Evolutionary conservation across 2,329 filamentous ascomycete genomes (phyloP).

Genomic region (Cylindrodendrum hubeiense): DNA sequence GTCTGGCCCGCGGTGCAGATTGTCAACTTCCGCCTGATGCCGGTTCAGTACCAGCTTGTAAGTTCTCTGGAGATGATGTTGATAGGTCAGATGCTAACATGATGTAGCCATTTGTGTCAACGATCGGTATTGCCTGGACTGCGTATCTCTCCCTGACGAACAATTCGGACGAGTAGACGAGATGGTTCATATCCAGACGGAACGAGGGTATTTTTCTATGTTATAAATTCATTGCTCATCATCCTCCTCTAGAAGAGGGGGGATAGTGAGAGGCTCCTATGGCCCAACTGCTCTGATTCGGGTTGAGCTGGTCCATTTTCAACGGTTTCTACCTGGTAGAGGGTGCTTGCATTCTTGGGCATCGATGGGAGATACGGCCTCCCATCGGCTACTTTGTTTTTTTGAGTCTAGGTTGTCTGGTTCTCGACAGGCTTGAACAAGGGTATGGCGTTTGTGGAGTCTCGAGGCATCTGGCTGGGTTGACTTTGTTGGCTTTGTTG

Average conservation of each 20-base stretch:
- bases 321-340: slow-evolving; percentile 4
- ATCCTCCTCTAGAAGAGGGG: background rate
- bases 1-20: slow-evolving; percentile 97
- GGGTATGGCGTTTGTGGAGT: slow-evolving; percentile 22
- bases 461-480: background rate
- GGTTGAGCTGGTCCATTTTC: slow-evolving; percentile 4
- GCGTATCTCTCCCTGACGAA: slow-evolving; percentile 95
- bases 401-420: background rate
- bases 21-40: slow-evolving; percentile 95
- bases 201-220: background rate
- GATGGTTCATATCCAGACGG: background rate
- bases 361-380: background rate
- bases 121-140: slow-evolving; percentile 96
- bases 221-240: background rate
- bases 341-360: slow-evolving; percentile 17
- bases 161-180: slow-evolving; percentile 75
- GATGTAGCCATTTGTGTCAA: slow-evolving; percentile 92
- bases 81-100: slow-evolving; percentile 17
- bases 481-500: background rate
- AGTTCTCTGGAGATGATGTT: slow-evolving; percentile 53
- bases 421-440: background rate
- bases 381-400: background rate
- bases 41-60: slow-evolving; percentile 96
- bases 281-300: background rate
- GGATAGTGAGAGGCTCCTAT: background rate